Evolutionary conservation across 1,139 yeast genomes (phyloP).

Genomic region (Geotrichum australiense): DNA sequence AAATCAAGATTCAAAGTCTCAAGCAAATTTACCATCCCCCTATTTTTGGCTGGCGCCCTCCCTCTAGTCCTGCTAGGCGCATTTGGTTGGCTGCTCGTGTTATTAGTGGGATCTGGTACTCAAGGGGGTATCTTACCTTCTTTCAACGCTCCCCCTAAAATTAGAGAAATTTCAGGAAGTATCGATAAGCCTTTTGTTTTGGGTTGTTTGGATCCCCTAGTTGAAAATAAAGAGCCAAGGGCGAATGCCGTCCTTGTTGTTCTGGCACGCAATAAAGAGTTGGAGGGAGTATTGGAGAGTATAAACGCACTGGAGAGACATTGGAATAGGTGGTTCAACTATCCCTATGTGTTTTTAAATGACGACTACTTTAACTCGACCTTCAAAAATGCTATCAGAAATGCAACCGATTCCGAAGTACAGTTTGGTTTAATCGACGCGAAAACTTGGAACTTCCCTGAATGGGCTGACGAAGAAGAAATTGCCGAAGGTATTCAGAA

Average conservation of each 20-base stretch:
- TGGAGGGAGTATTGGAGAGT: constrained; percentile 60
- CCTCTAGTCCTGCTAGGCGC: constrained; percentile 6
- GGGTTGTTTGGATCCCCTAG: constrained; percentile 35
- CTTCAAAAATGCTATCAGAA: constrained; percentile 46
- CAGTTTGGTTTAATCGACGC: constrained; percentile 54
- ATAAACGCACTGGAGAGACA: constrained; percentile 72
- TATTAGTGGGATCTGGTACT: background rate
- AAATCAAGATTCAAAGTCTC: constrained; percentile 14
- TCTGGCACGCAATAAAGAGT: constrained; percentile 68
- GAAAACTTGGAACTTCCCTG: constrained; percentile 53
- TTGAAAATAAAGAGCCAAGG: constrained; percentile 27
- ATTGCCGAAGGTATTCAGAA: constrained; percentile 50
- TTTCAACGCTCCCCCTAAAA: constrained; percentile 10
- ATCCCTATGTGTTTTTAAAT: constrained; percentile 84
- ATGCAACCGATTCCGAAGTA: constrained; percentile 50
- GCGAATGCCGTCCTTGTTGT: constrained; percentile 83
- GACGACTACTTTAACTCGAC: constrained; percentile 64
- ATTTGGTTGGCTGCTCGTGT: constrained; percentile 1
- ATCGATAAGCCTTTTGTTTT: constrained; percentile 16
- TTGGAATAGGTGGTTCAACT: constrained; percentile 83
- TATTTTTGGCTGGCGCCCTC: constrained; percentile 10
- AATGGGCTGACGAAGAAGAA: constrained; percentile 32
- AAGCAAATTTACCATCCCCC: constrained; percentile 16
- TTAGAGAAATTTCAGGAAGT: constrained; percentile 15
- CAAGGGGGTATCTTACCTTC: constrained; percentile 11